Evolutionary conservation across 257 asterid genomes (phyloP).

Genomic region (Striga asiatica): DNA sequence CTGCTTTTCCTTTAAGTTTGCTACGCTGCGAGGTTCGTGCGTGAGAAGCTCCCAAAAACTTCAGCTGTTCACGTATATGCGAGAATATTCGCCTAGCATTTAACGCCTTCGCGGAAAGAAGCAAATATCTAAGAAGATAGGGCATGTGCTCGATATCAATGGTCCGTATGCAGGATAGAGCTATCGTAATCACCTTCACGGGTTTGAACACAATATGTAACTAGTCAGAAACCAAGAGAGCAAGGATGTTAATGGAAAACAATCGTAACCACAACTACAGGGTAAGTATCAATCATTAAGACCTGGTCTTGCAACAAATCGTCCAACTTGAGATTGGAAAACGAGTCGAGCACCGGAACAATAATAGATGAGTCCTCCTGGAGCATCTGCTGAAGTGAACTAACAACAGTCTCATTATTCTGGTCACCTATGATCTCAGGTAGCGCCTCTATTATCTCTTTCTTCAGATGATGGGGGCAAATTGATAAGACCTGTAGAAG

Average conservation of each 20-base stretch:
- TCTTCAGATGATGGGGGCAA: constrained; percentile 67
- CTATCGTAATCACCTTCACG: constrained; percentile 54
- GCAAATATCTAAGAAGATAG: constrained; percentile 63
- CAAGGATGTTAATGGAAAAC: background rate
- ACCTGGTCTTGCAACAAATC: constrained; percentile 74
- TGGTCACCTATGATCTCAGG: constrained; percentile 77
- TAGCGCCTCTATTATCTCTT: constrained; percentile 73
- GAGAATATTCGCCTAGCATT: constrained; percentile 69
- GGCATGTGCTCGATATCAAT: constrained; percentile 71
- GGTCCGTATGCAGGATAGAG: constrained; percentile 73
- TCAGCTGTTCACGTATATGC: constrained; percentile 59
- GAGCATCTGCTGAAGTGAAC: constrained; percentile 72
- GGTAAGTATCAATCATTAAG: background rate
- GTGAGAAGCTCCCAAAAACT: constrained; percentile 45
- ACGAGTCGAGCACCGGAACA: constrained; percentile 69
- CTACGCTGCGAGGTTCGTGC: constrained; percentile 27
- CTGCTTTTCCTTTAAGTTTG: constrained; percentile 60
- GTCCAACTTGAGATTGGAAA: constrained; percentile 74
- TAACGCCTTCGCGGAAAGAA: constrained; percentile 55
- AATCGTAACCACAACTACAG: constrained; percentile 5
- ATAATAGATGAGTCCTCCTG: constrained; percentile 70
- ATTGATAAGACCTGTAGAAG: constrained; percentile 61
- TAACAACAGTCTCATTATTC: constrained; percentile 45
- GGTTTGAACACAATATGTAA: constrained; percentile 1
- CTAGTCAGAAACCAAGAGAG: background rate